Percentiles rank a stretch among this genome's conserved stretches.
Evolutionary conservation across 805 yeast species (phyloP).

Genomic region (Citeromyces nyonsensis): DNA sequence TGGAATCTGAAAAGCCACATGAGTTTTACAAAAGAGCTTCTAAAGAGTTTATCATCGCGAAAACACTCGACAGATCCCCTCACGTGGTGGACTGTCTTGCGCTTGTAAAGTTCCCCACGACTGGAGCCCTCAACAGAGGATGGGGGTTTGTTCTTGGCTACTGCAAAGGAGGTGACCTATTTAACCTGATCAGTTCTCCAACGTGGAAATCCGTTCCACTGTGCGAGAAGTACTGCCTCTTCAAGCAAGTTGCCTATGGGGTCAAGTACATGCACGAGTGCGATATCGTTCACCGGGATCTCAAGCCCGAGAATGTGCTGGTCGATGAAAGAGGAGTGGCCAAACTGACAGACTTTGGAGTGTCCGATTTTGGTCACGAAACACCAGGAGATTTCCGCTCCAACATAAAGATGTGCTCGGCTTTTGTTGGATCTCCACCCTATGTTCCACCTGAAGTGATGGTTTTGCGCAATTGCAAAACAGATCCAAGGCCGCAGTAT

Average conservation of each 20-base stretch:
- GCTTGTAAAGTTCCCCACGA: conserved; percentile 45
- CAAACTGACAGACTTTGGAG: conserved; percentile 90
- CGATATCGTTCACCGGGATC: conserved; percentile 84
- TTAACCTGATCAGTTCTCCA: conserved; percentile 37
- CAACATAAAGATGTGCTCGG: conserved; percentile 20
- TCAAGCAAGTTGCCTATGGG: conserved; percentile 58
- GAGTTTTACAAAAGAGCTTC: conserved; percentile 59
- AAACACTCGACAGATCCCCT: conserved; percentile 32
- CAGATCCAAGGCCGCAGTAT: conserved; percentile 11
- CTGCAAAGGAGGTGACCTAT: conserved; percentile 48
- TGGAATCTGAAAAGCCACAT: conserved; percentile 49
- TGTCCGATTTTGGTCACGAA: conserved; percentile 55
- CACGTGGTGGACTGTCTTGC: conserved; percentile 51
- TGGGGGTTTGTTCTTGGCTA: conserved; percentile 72
- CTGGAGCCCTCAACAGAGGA: conserved; percentile 39
- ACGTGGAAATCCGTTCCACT: conserved; percentile 42
- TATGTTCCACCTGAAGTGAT: conserved; percentile 74
- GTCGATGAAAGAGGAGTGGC: conserved; percentile 40
- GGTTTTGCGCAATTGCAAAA: conserved; percentile 22
- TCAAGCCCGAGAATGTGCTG: conserved; percentile 86
- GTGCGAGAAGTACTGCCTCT: conserved; percentile 49
- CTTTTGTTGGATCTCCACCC: conserved; percentile 74
- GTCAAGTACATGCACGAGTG: conserved; percentile 52
- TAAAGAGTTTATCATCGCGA: conserved; percentile 57
- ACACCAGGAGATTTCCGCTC: conserved; percentile 35